Evolutionary conservation across 345 rosid species (phyloP), one percentile per base, ranked within the genome.

Genomic region (Heritiera fomes): DNA sequence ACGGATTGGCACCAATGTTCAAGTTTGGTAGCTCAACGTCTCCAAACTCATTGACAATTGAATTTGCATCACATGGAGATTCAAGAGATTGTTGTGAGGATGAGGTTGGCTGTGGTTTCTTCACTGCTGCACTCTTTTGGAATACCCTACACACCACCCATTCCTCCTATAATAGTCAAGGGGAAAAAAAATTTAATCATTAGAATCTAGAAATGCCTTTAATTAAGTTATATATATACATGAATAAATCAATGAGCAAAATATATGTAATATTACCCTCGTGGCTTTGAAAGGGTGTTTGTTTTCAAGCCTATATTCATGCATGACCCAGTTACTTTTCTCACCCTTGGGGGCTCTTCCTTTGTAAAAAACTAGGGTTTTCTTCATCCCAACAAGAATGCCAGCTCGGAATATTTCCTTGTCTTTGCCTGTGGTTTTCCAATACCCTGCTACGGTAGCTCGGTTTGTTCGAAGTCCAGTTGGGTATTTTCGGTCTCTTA

Each of bases 291-390:
- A 89, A 64, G 91, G 85, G 69, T 85, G 89, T 78, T 89, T 93
- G 81, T 87, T 88, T 78, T 93, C 90, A 43, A 89, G 90, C 78
- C 99, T 85, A 73, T 96, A 96, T 72, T 96, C 99, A 80, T 96
- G 99, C 99, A 94, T 96, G 81, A 96, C 98, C 99, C 99, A 96
- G 79, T 94, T 94, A 87, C 94, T 93, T 84, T 96, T 96, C 83
- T 89, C 97, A 62, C 98, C 99, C 84, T 88, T 88, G 10, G 98
- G 98, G 70, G 98, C 98, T 82, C 98, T 90, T 53, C 99, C 98
- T 80, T 80, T 88, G 87, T 95, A 95, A 83, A 95, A 93, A 8
- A 95, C 99, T 71, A 95, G 91, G 87, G 98, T 95, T 88, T 95
- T 95, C 89, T 95, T 95, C 99, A 95, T 95, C 71, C 98, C 99